Evolutionary conservation across 352 stramenopile species (phyloP), one percentile per base, ranked within the genome.

Genomic region (Phytophthora citricola): DNA sequence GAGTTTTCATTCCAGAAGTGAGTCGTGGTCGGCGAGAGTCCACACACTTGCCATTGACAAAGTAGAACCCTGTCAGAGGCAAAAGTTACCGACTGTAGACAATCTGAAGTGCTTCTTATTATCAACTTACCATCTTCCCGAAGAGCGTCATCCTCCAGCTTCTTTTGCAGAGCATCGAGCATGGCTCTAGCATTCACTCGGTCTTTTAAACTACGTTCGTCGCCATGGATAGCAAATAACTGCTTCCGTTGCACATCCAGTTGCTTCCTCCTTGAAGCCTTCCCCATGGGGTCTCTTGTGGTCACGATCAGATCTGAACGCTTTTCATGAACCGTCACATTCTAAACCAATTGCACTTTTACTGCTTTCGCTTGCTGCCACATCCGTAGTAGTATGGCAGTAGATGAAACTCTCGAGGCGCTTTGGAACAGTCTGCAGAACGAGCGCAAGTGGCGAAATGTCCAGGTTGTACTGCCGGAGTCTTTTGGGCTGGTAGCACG

Each of bases 391-490:
- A 17, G 17, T 27, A 34, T 22, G 36, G 34, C 14, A 2, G 15
- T 6, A 39, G 51, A 20, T 32, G 41, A 66, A 15, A 20, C 12
- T 0, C 40, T 71, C 8, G 27, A 57, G 26, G 26, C 47, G 1
- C 40, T 83, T 36, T 31, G 14, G 8, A 57, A 49, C 12, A 78
- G 52, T 60, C 57, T 93, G 15, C 48, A 68, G 11, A 73, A 51
- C 29, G 81, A 88, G 49, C 72, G 79, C 36, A 71, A 81, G 36
- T 92, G 83, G 85, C 56, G 73, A 24, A 94, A 94, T 49, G 75
- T 91, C 36, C 85, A 92, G 50, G 44, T 56, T 8, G 73, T 86
- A 14, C 50, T 94, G 20, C 64, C 70, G 2, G 63, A 67, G 38
- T 75, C 78, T 11, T 79, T 93, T n/a, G 41, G 24, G 14, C 38